Base-by-base conservation (phyloP, 345 rosid genomes). In the Mangifera indica region DNA sequence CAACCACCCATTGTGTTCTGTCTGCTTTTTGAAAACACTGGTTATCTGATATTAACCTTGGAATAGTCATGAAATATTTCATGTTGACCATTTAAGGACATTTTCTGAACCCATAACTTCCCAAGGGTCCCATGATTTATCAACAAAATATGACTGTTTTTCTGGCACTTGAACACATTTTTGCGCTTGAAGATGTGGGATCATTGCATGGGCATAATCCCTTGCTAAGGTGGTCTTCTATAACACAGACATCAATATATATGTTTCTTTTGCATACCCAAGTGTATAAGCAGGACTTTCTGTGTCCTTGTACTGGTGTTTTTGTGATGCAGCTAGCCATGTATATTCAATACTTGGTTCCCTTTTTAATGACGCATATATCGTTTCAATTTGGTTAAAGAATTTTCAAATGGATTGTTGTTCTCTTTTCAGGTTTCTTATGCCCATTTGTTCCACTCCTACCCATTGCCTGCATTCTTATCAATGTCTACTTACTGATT, bases 401-500 rank as follows among this genome's bases (percentile, higher is more conserved):
- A 44, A 57, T 58, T 57, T 11, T 2, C 10, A 44, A 21, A 7
- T 20, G 8, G 13, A 14, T 48, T 48, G 13, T 63, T 51, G 17
- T 9, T 65, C 18, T 63, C 24, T 67, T 69, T 72, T 78, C 89
- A 94, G 98, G 99, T 84, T 95, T 82, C 74, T 77, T 83, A 13
- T 95, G 98, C 81, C 99, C 98, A 46, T 89, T 92, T 83, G 96
- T 95, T 73, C 99, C 99, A 0, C 94, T 92, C 51, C 87, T 95
- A 58, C 99, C 97, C 7, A 89, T 89, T 70, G 66, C 71, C 54
- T 87, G 93, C 82, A 89, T 92, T 79, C 96, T 95, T 76, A 86
- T 92, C 92, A 95, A 95, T 79, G 76, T 80, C 72, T 92, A 95
- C 84, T 83, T 95, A 72, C 84, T 95, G 81, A 83, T 95, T 71